Conservation (phyloP, 1,139 yeast species). For the Dujonia santamariae region DNA sequence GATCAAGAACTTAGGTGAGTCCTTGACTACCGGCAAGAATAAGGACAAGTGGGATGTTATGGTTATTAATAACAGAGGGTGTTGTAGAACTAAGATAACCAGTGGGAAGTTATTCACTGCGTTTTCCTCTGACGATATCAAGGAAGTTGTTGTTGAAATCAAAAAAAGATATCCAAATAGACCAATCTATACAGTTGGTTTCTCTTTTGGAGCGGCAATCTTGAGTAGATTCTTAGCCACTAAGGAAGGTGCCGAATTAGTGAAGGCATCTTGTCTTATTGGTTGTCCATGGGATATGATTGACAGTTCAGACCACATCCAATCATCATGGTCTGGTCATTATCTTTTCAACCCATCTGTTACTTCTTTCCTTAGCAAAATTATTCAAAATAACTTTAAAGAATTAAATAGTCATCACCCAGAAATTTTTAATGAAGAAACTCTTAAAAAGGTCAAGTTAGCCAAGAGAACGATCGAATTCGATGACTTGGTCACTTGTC, state of each 20-base stretch:
- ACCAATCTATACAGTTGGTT: constrained; percentile 74
- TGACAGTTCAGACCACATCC: constrained; percentile 51
- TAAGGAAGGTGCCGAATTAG: constrained; percentile 31
- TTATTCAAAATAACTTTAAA: constrained; percentile 59
- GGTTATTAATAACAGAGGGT: constrained; percentile 81
- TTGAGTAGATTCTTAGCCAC: constrained; percentile 72
- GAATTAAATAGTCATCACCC: constrained; percentile 44
- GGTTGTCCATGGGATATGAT: constrained; percentile 86
- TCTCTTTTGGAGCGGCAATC: constrained; percentile 84
- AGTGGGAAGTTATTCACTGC: constrained; percentile 77
- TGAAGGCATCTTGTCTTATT: constrained; percentile 65
- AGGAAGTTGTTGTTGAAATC: constrained; percentile 55
- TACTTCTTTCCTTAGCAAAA: constrained; percentile 59
- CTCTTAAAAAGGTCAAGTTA: constrained; percentile 25
- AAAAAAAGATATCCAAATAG: constrained; percentile 62
- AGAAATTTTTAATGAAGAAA: constrained; percentile 29
- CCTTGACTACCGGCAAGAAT: constrained; percentile 23
- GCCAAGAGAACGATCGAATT: constrained; percentile 52
- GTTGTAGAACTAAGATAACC: constrained; percentile 77
- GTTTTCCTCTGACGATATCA: constrained; percentile 68
- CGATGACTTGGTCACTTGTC: constrained; percentile 72
- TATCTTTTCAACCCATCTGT: constrained; percentile 64
- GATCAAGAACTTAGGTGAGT: constrained; percentile 59
- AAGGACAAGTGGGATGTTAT: constrained; percentile 51
- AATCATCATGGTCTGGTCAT: constrained; percentile 55